Conservation (phyloP, 257 asterid genomes). For the Asclepias syriaca region DNA sequence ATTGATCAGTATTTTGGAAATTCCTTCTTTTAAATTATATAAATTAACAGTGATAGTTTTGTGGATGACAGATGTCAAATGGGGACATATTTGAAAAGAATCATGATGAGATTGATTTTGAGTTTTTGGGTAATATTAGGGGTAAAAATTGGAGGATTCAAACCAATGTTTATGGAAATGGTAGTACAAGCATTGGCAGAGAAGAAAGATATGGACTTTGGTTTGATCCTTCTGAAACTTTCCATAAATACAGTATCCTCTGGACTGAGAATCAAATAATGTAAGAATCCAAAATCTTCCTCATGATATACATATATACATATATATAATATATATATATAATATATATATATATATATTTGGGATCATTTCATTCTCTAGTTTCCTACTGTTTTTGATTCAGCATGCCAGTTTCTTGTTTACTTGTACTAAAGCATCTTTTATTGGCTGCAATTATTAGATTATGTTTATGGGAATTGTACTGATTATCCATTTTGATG, state of each 20-base stretch:
- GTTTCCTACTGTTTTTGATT: not conserved
- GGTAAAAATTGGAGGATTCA: conserved; percentile 86
- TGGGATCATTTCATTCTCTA: not conserved
- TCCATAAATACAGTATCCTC: conserved; percentile 63
- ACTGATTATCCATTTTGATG: too few relatives aligned
- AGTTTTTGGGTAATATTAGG: conserved; percentile 79
- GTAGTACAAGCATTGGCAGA: conserved; percentile 70
- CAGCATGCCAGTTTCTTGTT: not conserved
- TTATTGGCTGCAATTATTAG: not conserved
- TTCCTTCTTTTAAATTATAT: not conserved
- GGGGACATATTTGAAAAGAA: conserved; percentile 66
- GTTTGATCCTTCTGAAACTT: conserved; percentile 88
- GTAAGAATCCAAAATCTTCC: conserved; percentile 36
- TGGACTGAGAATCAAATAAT: conserved; percentile 62
- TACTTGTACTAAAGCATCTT: not conserved
- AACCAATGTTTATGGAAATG: conserved; percentile 86
- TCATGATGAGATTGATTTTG: conserved; percentile 89
- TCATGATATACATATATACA: not conserved
- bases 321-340: too few relatives aligned
- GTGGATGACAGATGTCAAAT: conserved; percentile 65
- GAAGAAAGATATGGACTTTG: conserved; percentile 87
- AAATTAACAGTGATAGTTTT: not conserved
- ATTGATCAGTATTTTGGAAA: not conserved
- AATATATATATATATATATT: not conserved
- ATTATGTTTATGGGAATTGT: too few relatives aligned